Percentiles rank a stretch among this genome's conserved stretches.
These are phyloP conservation scores for Dothiorella sarmentorum DNA, from an alignment of 2,329 filamentous ascomycete species.

Conservation along the genomic window DNA sequence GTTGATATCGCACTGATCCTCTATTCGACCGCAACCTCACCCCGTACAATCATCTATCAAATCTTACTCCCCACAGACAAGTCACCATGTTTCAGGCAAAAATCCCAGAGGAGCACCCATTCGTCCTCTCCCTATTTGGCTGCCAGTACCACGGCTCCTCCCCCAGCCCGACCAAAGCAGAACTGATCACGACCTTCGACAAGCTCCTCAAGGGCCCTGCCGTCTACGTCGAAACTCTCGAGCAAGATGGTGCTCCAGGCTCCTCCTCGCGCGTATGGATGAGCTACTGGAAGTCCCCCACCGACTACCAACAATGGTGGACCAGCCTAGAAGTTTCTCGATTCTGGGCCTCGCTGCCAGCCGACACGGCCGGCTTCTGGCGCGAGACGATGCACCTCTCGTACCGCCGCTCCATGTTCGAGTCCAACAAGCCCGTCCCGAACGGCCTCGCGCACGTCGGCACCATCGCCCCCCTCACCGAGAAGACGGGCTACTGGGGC, in stretches of 20 bases:
- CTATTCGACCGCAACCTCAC: no score
- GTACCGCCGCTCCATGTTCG: background rate
- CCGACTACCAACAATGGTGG: background rate
- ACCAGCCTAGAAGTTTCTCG: background rate
- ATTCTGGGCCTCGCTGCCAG: background rate
- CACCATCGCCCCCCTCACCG: background rate
- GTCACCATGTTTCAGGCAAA: no score
- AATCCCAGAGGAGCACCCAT: background rate
- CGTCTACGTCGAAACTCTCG: background rate
- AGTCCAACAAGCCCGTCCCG: background rate
- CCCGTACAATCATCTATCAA: no score
- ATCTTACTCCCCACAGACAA: no score
- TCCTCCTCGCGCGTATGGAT: background rate
- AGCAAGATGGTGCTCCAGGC: background rate
- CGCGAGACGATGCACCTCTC: background rate
- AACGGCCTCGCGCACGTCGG: background rate
- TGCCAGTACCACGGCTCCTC: background rate
- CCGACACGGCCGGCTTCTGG: background rate
- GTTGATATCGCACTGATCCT: no score
- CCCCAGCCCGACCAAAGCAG: background rate
- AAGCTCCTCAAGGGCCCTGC: background rate
- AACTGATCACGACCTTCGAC: background rate
- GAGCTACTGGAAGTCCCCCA: background rate
- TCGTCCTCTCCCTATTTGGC: background rate
- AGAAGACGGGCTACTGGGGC: conserved; percentile 2